Conservation (phyloP, 768 basidiomycete genomes). For the Agrocybe chaxingu region DNA sequence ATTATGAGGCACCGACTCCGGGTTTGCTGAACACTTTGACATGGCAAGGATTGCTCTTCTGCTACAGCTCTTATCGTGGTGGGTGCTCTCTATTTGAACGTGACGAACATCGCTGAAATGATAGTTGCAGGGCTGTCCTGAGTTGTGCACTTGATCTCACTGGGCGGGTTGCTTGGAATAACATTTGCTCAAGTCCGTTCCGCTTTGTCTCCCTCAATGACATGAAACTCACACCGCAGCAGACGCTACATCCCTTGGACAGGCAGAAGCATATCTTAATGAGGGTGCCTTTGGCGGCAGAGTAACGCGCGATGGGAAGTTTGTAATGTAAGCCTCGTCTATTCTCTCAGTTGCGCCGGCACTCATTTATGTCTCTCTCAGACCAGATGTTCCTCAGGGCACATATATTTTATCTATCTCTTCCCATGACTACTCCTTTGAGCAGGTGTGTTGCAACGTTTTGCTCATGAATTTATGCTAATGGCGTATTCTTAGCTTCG, state of each 20-base stretch:
- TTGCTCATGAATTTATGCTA: slow-evolving; percentile 1
- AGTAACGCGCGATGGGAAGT: slow-evolving; percentile 56
- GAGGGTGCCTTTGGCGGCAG: slow-evolving; percentile 51
- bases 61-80: slow-evolving; percentile 29
- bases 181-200: slow-evolving; percentile 56
- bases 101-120: background rate
- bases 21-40: slow-evolving; percentile 5
- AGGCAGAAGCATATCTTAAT: slow-evolving; percentile 60
- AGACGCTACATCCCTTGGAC: slow-evolving; percentile 43
- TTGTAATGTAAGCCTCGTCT: slow-evolving; percentile 54
- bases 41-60: slow-evolving; percentile 20
- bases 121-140: slow-evolving; percentile 20
- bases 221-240: slow-evolving; percentile 1
- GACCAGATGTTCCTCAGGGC: slow-evolving; percentile 66
- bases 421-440: slow-evolving; percentile 67
- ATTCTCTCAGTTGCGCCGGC: background rate
- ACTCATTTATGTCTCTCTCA: slow-evolving; percentile 21
- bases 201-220: slow-evolving; percentile 7
- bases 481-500: slow-evolving; percentile 46
- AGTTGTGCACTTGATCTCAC: slow-evolving; percentile 49
- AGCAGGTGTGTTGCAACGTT: slow-evolving; percentile 46
- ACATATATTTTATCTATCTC: slow-evolving; percentile 67
- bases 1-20: background rate
- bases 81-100: background rate
- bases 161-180: slow-evolving; percentile 70